Percentiles rank a stretch among this genome's conserved stretches.
Conservation (phyloP, 495 filamentous ascomycete species). For the Neurospora cerealis region DNA sequence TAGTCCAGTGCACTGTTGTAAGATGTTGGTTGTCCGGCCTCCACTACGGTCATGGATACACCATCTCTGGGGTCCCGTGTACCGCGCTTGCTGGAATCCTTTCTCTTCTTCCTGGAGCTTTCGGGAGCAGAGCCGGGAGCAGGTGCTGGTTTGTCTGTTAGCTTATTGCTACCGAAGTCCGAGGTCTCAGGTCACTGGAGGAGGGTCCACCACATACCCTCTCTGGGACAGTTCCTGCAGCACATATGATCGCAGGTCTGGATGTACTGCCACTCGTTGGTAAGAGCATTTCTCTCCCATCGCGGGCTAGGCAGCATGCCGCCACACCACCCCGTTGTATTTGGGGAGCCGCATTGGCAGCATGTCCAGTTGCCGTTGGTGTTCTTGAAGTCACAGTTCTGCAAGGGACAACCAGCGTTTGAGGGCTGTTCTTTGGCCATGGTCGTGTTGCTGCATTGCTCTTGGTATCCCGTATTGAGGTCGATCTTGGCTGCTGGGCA, state of each 20-base stretch:
- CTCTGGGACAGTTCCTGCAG: constrained; percentile 29
- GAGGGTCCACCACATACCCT: constrained; percentile 14
- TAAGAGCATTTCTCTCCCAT: constrained; percentile 27
- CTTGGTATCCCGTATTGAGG: constrained; percentile 30
- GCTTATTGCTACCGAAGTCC: background rate
- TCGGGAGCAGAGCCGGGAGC: constrained; percentile 1
- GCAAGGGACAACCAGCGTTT: constrained; percentile 27
- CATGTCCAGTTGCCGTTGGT: constrained; percentile 32
- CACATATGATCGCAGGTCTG: constrained; percentile 34
- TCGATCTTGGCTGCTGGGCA: constrained; percentile 32
- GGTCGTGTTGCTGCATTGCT: constrained; percentile 29
- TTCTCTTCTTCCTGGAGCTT: constrained; percentile 3
- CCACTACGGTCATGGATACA: background rate
- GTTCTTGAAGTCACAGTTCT: constrained; percentile 31
- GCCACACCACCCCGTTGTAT: constrained; percentile 32
- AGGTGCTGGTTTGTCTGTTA: background rate
- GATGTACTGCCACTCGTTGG: constrained; percentile 23
- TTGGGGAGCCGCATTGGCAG: constrained; percentile 31
- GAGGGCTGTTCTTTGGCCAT: constrained; percentile 28
- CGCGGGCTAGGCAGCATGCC: constrained; percentile 11
- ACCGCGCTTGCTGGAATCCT: constrained; percentile 8
- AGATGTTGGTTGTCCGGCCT: constrained; percentile 1
- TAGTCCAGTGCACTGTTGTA: constrained; percentile 15
- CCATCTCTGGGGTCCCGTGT: background rate
- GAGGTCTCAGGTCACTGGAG: background rate